These are phyloP conservation scores for Streptanthus diversifolius DNA, from an alignment of 345 rosid species.

Conservation along the genomic window DNA sequence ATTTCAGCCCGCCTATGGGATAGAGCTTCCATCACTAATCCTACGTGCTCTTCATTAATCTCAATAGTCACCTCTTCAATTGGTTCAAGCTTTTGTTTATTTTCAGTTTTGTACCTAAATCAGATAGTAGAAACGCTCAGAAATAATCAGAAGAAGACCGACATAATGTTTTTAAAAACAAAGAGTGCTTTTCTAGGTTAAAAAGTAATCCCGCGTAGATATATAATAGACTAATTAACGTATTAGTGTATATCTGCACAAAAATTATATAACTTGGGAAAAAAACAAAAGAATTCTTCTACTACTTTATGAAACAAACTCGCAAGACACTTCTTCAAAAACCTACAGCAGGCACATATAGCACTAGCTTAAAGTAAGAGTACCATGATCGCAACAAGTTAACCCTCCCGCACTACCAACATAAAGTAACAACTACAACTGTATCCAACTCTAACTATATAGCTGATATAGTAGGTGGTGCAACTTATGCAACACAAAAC, in stretches of 20 bases:
- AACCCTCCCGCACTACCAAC: background rate
- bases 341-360: background rate
- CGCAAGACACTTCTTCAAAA: background rate
- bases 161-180: background rate
- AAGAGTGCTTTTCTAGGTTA: background rate
- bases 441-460: background rate
- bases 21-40: conserved; percentile 87
- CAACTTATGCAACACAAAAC: background rate
- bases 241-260: background rate
- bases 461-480: background rate
- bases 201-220: background rate
- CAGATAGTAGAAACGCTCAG: conserved; percentile 7
- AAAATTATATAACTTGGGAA: background rate
- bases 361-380: background rate
- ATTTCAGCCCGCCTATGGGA: conserved; percentile 89
- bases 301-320: background rate
- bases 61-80: conserved; percentile 94
- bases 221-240: background rate
- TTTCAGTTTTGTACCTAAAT: conserved; percentile 78
- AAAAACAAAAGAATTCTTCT: background rate
- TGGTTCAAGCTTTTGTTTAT: conserved; percentile 74
- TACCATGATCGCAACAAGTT: background rate
- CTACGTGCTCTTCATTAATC: conserved; percentile 96
- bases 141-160: background rate
- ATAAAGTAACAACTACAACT: background rate